These are phyloP conservation scores for Moelleriella libera DNA, from an alignment of 2,329 filamentous ascomycete genomes.

Conservation along the genomic window DNA sequence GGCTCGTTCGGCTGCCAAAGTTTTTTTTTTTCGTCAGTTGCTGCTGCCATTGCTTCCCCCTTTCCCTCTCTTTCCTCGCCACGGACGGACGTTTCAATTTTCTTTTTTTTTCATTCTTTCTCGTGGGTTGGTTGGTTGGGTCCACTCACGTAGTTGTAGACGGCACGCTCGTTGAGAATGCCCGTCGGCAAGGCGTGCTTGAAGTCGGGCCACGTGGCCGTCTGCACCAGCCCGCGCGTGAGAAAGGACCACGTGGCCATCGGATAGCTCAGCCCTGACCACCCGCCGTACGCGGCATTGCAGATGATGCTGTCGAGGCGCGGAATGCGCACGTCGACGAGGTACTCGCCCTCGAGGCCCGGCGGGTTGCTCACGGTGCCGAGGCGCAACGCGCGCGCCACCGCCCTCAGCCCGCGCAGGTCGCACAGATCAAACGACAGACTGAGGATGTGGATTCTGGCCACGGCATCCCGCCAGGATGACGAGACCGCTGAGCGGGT, in stretches of 20 bases:
- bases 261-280: constrained; percentile 63
- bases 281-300: constrained; percentile 83
- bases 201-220: constrained; percentile 64
- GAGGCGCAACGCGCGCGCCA: constrained; percentile 30
- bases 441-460: constrained; percentile 43
- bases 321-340: constrained; percentile 39
- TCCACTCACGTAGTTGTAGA: constrained; percentile 18
- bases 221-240: constrained; percentile 46
- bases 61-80: too few species aligned
- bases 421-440: constrained; percentile 47
- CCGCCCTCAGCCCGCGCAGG: constrained; percentile 32
- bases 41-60: too few species aligned
- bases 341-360: constrained; percentile 18
- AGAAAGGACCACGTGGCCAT: constrained; percentile 38
- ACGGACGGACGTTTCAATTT: neutral
- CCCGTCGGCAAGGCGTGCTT: constrained; percentile 46
- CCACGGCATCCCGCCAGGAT: constrained; percentile 24
- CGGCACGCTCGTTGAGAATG: constrained; percentile 24
- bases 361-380: constrained; percentile 31
- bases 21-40: neutral
- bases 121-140: neutral
- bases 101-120: neutral
- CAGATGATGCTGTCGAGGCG: constrained; percentile 67
- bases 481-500: constrained; percentile 21
- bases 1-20: constrained; percentile 37